Conservation (phyloP, 192 early-diverging fungal genomes). For the Lobosporangium transversale region DNA sequence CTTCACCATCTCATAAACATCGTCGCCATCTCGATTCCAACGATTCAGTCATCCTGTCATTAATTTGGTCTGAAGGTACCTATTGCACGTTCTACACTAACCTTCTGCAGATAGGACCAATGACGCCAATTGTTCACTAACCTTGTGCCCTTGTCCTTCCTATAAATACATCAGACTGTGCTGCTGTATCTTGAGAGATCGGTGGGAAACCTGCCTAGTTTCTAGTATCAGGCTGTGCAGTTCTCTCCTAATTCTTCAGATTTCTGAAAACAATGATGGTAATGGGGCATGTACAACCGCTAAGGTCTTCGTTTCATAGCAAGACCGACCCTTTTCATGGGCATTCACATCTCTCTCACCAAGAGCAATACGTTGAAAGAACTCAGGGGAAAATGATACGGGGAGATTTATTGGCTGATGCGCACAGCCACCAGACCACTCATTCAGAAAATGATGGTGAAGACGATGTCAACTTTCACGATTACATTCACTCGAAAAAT, state of each 20-base stretch:
- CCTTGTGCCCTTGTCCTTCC: neutral
- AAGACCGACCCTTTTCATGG: neutral
- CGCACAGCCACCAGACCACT: neutral
- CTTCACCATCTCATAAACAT: too few species aligned
- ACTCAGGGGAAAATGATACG: neutral
- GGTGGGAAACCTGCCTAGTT: too few species aligned
- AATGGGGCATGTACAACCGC: slow-evolving; percentile 8
- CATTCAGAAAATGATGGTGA: neutral
- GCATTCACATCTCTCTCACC: slow-evolving; percentile 1
- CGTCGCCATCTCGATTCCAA: too few species aligned
- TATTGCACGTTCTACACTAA: too few species aligned
- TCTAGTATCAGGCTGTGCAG: neutral
- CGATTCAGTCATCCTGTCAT: neutral
- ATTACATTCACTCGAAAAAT: slow-evolving; percentile 47
- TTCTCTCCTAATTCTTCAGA: neutral
- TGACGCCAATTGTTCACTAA: neutral
- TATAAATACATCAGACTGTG: too few species aligned
- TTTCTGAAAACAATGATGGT: neutral
- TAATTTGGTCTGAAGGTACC: neutral
- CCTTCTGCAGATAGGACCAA: too few species aligned
- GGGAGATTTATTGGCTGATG: too few species aligned
- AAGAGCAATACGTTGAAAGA: neutral
- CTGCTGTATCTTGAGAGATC: too few species aligned
- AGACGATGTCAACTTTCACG: slow-evolving; percentile 35
- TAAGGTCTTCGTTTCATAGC: neutral